These are phyloP conservation scores for Acanthamoeba sp. DNA, from an alignment of 208 protist genomes.

Conservation along the genomic window DNA sequence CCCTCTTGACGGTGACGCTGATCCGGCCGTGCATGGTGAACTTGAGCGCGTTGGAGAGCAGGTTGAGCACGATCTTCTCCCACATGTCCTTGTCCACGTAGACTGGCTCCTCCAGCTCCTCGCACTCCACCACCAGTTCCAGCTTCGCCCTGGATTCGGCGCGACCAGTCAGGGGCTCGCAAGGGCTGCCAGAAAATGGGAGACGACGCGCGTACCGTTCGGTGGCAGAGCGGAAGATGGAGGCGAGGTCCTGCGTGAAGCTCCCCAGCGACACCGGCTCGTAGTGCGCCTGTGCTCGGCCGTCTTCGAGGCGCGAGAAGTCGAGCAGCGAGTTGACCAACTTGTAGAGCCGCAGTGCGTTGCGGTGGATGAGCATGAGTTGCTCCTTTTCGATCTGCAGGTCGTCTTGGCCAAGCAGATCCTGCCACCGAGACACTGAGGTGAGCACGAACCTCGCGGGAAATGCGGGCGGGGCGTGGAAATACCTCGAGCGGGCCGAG, in stretches of 20 bases:
- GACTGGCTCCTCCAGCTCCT: conserved; percentile 28
- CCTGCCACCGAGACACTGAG: neutral
- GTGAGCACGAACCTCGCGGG: neutral
- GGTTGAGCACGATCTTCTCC: conserved; percentile 80
- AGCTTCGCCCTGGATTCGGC: conserved; percentile 27
- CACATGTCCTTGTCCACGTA: conserved; percentile 78
- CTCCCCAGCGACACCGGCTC: conserved; percentile 65
- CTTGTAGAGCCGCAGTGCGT: conserved; percentile 65
- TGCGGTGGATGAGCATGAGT: conserved; percentile 29
- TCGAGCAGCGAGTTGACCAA: conserved; percentile 77
- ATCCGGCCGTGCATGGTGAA: conserved; percentile 77
- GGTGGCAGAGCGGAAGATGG: conserved; percentile 64
- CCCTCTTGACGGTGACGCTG: neutral
- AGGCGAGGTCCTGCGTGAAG: conserved; percentile 70
- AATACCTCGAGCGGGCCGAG: conserved; percentile 73
- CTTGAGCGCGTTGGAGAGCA: conserved; percentile 80
- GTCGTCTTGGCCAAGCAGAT: neutral
- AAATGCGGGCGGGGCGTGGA: neutral
- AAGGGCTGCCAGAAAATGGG: too few relatives aligned
- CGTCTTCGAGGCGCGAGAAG: conserved; percentile 78
- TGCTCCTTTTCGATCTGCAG: conserved; percentile 13
- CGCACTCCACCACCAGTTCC: conserved; percentile 58
- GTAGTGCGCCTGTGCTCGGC: conserved; percentile 72
- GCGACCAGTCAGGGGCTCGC: too few relatives aligned
- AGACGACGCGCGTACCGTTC: conserved; percentile 4